A percentile compares a stretch with the other conserved stretches of the same genome.
phyloP scores from a whole-genome alignment of 2,329 filamentous ascomycete species.

The Colletotrichum gloeosporioides region DNA sequence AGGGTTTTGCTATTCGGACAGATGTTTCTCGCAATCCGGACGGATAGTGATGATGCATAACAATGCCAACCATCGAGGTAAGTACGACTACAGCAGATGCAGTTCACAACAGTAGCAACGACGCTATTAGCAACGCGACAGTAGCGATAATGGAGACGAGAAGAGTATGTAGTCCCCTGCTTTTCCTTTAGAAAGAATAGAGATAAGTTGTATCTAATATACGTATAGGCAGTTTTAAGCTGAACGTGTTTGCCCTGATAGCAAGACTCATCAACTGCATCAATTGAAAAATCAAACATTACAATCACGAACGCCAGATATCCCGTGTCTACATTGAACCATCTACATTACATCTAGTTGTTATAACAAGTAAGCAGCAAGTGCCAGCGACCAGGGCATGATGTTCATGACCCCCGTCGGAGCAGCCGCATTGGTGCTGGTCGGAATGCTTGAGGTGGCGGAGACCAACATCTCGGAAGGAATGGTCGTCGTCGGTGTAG shows the following conservation, averaged over 20 bases:
- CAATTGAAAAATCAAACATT: neutral
- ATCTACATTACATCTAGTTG: neutral
- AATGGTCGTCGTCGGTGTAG: neutral
- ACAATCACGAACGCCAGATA: neutral
- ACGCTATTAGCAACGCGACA: neutral
- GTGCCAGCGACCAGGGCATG: neutral
- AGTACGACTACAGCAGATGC: neutral
- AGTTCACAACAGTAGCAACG: neutral
- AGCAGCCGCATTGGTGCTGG: neutral
- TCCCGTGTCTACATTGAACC: neutral
- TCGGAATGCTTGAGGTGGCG: neutral
- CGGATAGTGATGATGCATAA: neutral
- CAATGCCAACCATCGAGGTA: neutral
- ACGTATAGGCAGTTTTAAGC: neutral
- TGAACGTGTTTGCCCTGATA: neutral
- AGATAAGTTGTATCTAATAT: neutral
- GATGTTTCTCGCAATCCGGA: rapidly evolving
- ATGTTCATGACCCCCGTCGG: neutral
- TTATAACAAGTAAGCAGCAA: neutral
- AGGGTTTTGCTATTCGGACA: neutral
- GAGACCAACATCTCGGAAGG: neutral
- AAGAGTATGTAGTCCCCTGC: rapidly evolving
- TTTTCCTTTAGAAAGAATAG: neutral
- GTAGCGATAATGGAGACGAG: neutral
- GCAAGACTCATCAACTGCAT: neutral